phyloP scores from a whole-genome alignment of 129 eudicot genomes.

The Centella asiatica region DNA sequence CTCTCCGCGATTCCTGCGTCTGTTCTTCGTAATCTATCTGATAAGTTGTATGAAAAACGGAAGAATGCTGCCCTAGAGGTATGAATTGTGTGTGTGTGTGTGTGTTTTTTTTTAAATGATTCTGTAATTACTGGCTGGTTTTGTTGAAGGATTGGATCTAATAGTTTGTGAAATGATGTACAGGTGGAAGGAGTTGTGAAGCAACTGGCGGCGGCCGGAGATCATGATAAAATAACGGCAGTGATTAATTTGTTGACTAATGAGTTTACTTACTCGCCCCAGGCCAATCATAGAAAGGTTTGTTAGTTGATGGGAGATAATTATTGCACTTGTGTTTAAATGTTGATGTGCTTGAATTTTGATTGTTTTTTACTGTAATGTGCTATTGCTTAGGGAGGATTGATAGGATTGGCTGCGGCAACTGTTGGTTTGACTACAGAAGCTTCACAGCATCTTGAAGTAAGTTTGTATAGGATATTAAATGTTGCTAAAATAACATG shows the following conservation, averaged over 20 bases:
- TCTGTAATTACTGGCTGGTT: not conserved
- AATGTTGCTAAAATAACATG: no score
- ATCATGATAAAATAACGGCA: conserved; percentile 69
- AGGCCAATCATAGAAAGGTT: conserved; percentile 85
- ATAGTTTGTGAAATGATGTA: not conserved
- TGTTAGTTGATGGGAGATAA: not conserved
- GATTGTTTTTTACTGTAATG: not conserved
- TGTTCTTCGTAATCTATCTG: conserved; percentile 78
- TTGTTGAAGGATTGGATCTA: conserved; percentile 3
- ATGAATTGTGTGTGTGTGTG: not conserved
- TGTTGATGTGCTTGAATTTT: not conserved
- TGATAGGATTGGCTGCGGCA: conserved; percentile 94
- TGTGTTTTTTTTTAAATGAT: not conserved
- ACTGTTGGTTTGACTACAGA: conserved; percentile 88
- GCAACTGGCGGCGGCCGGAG: conserved; percentile 62
- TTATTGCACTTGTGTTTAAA: not conserved
- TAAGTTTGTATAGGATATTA: no score
- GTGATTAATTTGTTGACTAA: conserved; percentile 64
- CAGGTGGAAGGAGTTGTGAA: conserved; percentile 93
- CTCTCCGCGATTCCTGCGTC: conserved; percentile 61
- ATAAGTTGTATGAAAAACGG: conserved; percentile 87
- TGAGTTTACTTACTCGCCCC: conserved; percentile 71
- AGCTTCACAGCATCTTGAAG: conserved; percentile 97
- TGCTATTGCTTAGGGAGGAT: conserved; percentile 59
- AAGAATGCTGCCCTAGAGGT: conserved; percentile 97